phyloP scores from a whole-genome alignment of 257 asterid species.

The Plantago elongata region DNA sequence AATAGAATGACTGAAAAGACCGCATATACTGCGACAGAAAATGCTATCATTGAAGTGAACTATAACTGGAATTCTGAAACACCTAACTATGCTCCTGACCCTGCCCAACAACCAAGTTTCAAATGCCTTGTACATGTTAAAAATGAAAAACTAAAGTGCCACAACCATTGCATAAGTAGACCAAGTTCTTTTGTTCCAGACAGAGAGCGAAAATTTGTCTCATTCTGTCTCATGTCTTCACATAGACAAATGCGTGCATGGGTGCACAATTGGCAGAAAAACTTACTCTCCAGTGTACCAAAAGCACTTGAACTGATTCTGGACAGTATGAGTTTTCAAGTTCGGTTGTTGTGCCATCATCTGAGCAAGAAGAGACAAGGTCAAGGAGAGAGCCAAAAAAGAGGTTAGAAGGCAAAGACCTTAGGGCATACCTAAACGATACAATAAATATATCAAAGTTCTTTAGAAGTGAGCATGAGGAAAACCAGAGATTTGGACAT shows the following conservation, averaged over 20 bases:
- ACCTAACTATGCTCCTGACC: neutral
- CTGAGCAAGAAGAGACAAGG: constrained; percentile 30
- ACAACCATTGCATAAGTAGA: too few species aligned
- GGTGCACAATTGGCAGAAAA: constrained; percentile 13
- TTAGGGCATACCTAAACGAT: neutral
- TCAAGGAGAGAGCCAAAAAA: constrained; percentile 9
- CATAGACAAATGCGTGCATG: neutral
- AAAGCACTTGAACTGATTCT: constrained; percentile 64
- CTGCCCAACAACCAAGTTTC: neutral
- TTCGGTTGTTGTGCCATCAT: constrained; percentile 57
- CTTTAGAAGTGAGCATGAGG: constrained; percentile 10
- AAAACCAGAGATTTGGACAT: constrained; percentile 13
- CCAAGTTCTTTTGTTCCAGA: too few species aligned
- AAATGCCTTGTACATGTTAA: neutral
- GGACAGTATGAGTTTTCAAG: constrained; percentile 53
- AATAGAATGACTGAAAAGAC: constrained; percentile 6
- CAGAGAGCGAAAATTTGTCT: too few species aligned
- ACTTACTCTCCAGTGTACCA: constrained; percentile 64
- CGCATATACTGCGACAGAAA: neutral
- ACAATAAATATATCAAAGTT: constrained; percentile 15
- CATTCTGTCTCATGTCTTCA: too few species aligned
- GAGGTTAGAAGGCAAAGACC: constrained; percentile 5
- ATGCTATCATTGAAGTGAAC: too few species aligned
- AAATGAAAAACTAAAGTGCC: too few species aligned
- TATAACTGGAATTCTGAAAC: neutral